phyloP scores from a whole-genome alignment of 164 flowering plant species.

The Euptelea pleiosperma region DNA sequence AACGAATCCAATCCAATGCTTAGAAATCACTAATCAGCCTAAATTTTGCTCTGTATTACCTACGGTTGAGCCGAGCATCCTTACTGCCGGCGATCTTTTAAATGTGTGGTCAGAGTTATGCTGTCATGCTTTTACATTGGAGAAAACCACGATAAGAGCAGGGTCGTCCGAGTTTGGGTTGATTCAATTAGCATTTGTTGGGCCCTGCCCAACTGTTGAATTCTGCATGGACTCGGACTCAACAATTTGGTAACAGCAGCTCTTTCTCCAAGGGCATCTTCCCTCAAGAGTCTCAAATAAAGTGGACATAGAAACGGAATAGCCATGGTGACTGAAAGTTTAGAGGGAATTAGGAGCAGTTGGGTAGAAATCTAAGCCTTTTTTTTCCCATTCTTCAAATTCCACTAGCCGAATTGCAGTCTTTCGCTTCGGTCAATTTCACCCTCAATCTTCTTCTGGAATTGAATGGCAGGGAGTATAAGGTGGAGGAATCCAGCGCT shows the following conservation, averaged over 20 bases:
- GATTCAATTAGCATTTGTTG: too few relatives aligned
- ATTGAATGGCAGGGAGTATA: conserved; percentile 32
- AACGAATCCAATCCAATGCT: too few relatives aligned
- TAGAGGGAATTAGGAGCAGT: conserved; percentile 36
- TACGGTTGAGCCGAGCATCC: too few relatives aligned
- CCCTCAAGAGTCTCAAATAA: conserved; percentile 6
- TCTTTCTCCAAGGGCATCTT: not conserved
- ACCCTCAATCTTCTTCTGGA: conserved; percentile 27
- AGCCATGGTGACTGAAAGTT: conserved; percentile 6
- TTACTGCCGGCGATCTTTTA: too few relatives aligned
- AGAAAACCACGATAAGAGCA: too few relatives aligned
- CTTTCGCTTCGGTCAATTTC: conserved; percentile 10
- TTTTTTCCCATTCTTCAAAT: conserved; percentile 37
- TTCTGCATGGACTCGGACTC: not conserved
- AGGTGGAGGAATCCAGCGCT: conserved; percentile 26
- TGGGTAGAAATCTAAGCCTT: conserved; percentile 31
- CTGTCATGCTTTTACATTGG: too few relatives aligned
- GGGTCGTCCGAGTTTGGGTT: too few relatives aligned
- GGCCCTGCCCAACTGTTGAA: not conserved
- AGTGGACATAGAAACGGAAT: not conserved
- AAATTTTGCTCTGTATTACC: too few relatives aligned
- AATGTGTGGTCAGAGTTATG: too few relatives aligned
- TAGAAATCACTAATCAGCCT: too few relatives aligned
- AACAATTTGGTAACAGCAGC: conserved; percentile 1
- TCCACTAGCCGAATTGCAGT: conserved; percentile 42